phyloP scores from a whole-genome alignment of 345 rosid genomes.

The Moricandia moricandioides region DNA sequence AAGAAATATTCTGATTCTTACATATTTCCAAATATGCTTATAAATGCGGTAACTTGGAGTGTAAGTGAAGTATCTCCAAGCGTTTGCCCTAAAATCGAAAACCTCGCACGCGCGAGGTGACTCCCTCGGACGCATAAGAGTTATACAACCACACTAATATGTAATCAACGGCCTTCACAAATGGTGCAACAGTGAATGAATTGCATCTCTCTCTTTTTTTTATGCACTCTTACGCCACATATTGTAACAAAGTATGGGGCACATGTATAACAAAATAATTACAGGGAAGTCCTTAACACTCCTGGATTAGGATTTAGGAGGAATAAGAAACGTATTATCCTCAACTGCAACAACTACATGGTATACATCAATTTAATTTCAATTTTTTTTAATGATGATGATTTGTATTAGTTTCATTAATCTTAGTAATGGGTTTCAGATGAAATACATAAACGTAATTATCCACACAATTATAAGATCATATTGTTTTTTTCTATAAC shows the following conservation, averaged over 20 bases:
- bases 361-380: neutral
- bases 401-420: neutral
- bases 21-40: neutral
- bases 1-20: neutral
- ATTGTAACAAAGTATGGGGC: neutral
- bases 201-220: neutral
- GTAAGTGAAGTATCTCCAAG: neutral
- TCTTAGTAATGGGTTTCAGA: too few species aligned
- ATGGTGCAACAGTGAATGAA: neutral
- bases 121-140: too few species aligned
- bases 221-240: neutral
- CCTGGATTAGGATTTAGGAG: neutral
- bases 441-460: neutral
- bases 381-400: neutral
- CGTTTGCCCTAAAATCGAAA: neutral
- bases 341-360: neutral
- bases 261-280: too few species aligned
- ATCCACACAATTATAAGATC: slow-evolving; percentile 5
- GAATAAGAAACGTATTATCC: neutral
- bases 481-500: neutral
- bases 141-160: neutral
- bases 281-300: neutral
- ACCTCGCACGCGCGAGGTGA: slow-evolving; percentile 10
- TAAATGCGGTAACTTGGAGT: neutral
- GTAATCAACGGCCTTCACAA: neutral